Evolutionary conservation across 352 stramenopile species (phyloP), one percentile per base, ranked within the genome.

Genomic region (Phytophthora pistaciae): DNA sequence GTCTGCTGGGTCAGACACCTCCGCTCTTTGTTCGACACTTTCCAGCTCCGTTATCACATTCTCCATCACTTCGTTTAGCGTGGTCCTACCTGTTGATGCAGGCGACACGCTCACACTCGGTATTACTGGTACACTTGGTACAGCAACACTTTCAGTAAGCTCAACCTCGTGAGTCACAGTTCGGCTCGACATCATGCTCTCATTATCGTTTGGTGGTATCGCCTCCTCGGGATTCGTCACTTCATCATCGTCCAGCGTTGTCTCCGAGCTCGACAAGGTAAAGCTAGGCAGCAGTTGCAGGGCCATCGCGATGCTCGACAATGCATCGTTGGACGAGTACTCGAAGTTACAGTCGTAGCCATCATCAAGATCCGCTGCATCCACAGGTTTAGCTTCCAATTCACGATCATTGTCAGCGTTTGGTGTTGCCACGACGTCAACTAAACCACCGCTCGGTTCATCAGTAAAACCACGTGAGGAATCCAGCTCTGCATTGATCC

Each of bases 251-350:
- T n/a, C 7, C 25, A 54, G 20, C 33, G 55, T 18, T 56, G 54
- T 46, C 18, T 44, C 50, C 7, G 31, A 23, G 27, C 16, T 55
- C 16, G 25, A 60, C 21, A 59, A 36, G 7, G 70, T 67, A 23
- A 84, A 70, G 23, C 50, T 58, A 18, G 78, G 78, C 4, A 86
- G 58, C 58, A 83, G 63, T 33, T 77, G 67, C 53, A 88, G 46
- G 7, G 78, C 80, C 20, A 64, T 68, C 3, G 78, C 74, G 21
- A 88, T 88, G 64, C 64, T 79, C 25, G 78, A 77, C 20, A 70
- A 55, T 10, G 72, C 64, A 0, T 72, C 61, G 6, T 76, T 65
- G 25, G 78, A 81, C 16, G 78, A 83, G 44, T 83, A 82, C 40
- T 83, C 75, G 38, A 82, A 78, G 5, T 75, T 56, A 23, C 66